phyloP scores from a whole-genome alignment of 179 eudicot species.

The Silene vulgaris region DNA sequence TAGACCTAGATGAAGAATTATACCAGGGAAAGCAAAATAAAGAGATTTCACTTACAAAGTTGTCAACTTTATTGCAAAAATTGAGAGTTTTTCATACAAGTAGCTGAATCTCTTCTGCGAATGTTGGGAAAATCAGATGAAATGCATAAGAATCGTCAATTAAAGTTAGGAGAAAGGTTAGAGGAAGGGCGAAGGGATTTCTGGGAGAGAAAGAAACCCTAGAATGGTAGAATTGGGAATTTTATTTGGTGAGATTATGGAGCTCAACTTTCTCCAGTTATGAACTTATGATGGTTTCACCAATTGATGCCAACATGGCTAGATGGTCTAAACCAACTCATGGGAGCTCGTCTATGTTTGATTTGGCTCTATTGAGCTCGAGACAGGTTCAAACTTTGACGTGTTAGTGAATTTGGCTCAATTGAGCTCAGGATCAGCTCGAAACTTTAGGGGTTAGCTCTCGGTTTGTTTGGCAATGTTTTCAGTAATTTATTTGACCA shows the following conservation, averaged over 20 bases:
- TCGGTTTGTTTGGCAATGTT: too few species aligned
- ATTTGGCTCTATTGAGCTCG: too few species aligned
- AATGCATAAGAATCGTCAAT: background rate
- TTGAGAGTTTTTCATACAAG: slow-evolving; percentile 4
- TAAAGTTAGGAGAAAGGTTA: slow-evolving; percentile 15
- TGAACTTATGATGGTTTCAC: background rate
- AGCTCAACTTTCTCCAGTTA: background rate
- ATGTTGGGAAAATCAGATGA: slow-evolving; percentile 5
- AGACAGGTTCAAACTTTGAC: too few species aligned
- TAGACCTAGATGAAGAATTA: too few species aligned
- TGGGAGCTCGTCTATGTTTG: too few species aligned
- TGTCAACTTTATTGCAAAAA: slow-evolving; percentile 16
- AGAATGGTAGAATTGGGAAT: background rate
- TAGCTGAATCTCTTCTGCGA: background rate
- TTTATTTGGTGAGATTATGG: slow-evolving; percentile 11
- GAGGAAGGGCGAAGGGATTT: slow-evolving; percentile 28
- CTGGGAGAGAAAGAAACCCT: slow-evolving; percentile 26
- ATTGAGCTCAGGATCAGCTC: too few species aligned
- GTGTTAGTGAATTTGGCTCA: too few species aligned
- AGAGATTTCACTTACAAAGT: slow-evolving; percentile 30
- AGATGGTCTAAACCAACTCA: too few species aligned
- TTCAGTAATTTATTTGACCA: too few species aligned
- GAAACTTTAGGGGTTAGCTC: too few species aligned
- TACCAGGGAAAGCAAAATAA: background rate
- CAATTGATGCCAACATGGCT: background rate